phyloP scores from a whole-genome alignment of 768 basidiomycete genomes.

The Gymnopilus dilepis region DNA sequence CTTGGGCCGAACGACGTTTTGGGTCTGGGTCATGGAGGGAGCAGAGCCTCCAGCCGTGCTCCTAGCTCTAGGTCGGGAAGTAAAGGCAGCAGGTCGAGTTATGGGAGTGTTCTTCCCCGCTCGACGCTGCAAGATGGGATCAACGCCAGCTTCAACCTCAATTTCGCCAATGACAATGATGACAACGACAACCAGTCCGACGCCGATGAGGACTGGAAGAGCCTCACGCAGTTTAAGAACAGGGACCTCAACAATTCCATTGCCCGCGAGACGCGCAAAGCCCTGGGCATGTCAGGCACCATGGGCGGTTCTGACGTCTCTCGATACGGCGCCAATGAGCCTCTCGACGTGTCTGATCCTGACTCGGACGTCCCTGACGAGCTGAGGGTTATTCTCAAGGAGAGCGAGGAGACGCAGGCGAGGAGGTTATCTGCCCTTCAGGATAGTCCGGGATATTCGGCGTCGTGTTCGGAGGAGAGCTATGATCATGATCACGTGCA shows the following conservation, averaged over 20 bases:
- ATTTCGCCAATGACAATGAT: not conserved
- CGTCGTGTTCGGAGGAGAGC: not conserved
- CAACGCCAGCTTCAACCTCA: no score
- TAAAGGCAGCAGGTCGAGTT: conserved; percentile 25
- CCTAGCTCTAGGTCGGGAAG: conserved; percentile 7
- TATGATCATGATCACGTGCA: no score
- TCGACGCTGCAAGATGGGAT: not conserved
- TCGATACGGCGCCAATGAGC: conserved; percentile 45
- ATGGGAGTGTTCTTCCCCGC: conserved; percentile 17
- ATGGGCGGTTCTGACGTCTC: conserved; percentile 65
- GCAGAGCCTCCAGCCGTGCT: conserved; percentile 5
- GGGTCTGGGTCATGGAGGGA: not conserved
- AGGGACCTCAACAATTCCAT: conserved; percentile 14
- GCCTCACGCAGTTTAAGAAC: not conserved
- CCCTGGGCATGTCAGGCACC: conserved; percentile 69
- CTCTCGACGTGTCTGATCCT: conserved; percentile 59
- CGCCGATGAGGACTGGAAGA: conserved; percentile 6
- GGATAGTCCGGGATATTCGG: not conserved
- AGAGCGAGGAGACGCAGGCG: conserved; percentile 38
- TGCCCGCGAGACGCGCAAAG: conserved; percentile 54
- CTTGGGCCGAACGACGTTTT: not conserved
- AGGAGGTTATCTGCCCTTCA: not conserved
- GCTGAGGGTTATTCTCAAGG: conserved; percentile 62
- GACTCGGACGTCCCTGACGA: conserved; percentile 87
- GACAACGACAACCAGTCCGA: conserved; percentile 3